Evolutionary conservation across 2,329 filamentous ascomycete species (phyloP), one percentile per base, ranked within the genome.

Genomic region (Aspergillus latus): DNA sequence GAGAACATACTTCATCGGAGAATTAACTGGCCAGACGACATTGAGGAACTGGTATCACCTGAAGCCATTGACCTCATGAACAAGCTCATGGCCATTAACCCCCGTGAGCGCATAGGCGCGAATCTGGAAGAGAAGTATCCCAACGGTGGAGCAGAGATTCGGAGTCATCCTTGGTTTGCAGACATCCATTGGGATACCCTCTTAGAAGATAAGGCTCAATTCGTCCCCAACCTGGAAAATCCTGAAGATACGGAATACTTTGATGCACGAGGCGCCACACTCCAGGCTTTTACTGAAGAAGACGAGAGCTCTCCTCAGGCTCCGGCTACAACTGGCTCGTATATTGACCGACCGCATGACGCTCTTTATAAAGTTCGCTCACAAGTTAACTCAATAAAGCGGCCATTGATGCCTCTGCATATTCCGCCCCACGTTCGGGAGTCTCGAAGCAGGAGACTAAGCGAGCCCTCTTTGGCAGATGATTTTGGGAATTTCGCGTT

Each of bases 181-280:
- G 90, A 88, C 36, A 81, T 95, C 65, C 91, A 90, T 66, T 99
- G 94, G 94, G 88, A 92, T 28, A 90, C 88, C 0, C 76, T 99
- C 16, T 82, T 96, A n/a, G 88, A 97, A 68, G 93, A 97, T 62
- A 92, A 97, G 68, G 92, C 95, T 3, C 91, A 96, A 57, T 99
- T 99, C 70, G 88, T 99, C 9, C 94, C 94, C 0, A 89, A 90
- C 40, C 88, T 89, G 1, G 91, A 96, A 68, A 93, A 99, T 64
- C 92, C 91, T 0, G 94, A 99, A 72, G 93, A 99, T 68, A 99
- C 94, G 0, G 95, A 99, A 69, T 99, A 99, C 69, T 99, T 99
- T 65, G 94, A 99, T 75, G 77, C 90, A 21, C 85, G 94, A 62
- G 94, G 94, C 29, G 94, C 94, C 13, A 95, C 92, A 1, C 81